A percentile compares a stretch with the other conserved stretches of the same genome.
Evolutionary conservation across 75 land plant genomes (phyloP).

Genomic region (Cryptomeria japonica): DNA sequence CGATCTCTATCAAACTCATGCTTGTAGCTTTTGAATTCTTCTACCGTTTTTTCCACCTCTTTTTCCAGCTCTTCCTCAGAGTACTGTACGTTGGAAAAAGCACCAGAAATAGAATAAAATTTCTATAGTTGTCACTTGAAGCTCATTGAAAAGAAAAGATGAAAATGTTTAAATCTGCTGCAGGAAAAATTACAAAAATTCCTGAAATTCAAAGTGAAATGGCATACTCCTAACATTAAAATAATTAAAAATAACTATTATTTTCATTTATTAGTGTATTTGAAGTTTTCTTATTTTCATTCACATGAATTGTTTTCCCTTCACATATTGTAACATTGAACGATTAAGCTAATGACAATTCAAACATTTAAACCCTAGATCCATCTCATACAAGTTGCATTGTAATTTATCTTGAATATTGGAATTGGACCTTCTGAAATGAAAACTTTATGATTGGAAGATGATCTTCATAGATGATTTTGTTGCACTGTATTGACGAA

Average conservation of each 20-base stretch:
- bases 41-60: conserved; percentile 81
- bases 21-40: conserved; percentile 74
- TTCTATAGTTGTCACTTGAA: neutral
- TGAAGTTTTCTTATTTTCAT: neutral
- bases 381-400: neutral
- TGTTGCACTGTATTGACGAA: no score
- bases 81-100: conserved; percentile 36
- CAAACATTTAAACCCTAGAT: neutral
- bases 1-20: conserved; percentile 93
- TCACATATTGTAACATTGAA: neutral
- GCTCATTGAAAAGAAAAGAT: neutral
- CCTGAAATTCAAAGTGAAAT: neutral
- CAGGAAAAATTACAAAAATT: neutral
- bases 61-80: conserved; percentile 73
- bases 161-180: neutral
- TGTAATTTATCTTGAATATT: no score
- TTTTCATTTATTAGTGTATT: neutral
- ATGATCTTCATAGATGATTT: no score
- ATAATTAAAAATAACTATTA: neutral
- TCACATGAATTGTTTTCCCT: neutral
- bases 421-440: no score
- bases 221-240: neutral
- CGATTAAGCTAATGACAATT: neutral
- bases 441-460: no score
- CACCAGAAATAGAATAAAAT: neutral